Evolutionary conservation across 2,329 filamentous ascomycete species (phyloP), one percentile per base, ranked within the genome.

Genomic region (Metarhizium brunneum): DNA sequence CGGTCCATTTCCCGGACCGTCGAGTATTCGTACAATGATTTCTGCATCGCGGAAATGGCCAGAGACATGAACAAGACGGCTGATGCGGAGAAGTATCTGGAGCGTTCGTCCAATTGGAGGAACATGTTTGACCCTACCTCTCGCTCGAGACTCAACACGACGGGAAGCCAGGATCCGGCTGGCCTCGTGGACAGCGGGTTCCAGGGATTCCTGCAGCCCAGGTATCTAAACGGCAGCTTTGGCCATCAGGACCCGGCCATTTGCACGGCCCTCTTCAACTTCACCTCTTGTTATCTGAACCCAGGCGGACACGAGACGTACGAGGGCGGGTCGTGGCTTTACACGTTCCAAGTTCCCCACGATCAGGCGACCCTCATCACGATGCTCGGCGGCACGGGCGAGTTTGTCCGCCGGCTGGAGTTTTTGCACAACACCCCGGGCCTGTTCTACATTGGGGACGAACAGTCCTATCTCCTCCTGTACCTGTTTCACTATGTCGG

Each of bases 11-110:
- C 84, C 2, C 78, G 88, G 3, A 90, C 86, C 0, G 81, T 92
- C 4, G 88, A 92, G 66, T 92, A 92, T 65, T 85, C 86, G 0
- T 92, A 92, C 69, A 81, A 92, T 60, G 88, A 92, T 69, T 92
- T 86, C 62, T 85, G 83, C 62, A 85, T 89, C 55, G 79, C 82
- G 1, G 70, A 79, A 36, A 77, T 90, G 53, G 85, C 86, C 5
- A 72, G 76, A 18, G 78, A 71, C 0, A 68, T 90, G 18, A 82
- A 80, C 11, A 74, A 81, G 54, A 64, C 63, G 1, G 70, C 70
- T 0, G 82, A 86, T 51, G 73, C 75, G 55, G 62, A 71, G 6
- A 86, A 85, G 63, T 91, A 90, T 62, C 69, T 78, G 13, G 68
- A 70, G 13, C 79, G 86, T 45, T 80, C 84, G 13, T 74, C 71